Evolutionary conservation across 768 basidiomycete genomes (phyloP), one percentile per base, ranked within the genome.

Genomic region (Hericium erinaceus): DNA sequence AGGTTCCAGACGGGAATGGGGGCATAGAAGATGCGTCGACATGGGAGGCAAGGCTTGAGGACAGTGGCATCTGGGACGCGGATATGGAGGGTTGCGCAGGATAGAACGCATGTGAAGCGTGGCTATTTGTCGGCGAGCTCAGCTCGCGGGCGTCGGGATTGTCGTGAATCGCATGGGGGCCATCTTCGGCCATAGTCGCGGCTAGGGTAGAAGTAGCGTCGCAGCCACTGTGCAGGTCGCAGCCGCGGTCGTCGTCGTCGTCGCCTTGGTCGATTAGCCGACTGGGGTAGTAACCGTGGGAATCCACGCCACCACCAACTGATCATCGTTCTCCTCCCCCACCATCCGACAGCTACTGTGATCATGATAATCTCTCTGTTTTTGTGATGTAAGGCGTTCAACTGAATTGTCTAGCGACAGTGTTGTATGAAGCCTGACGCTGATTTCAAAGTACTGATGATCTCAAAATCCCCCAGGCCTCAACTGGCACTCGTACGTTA

Each of bases 1-100:
- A 60, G 0, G 59, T 54, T 28, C 57, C 57, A 2, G 62, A 63
- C 12, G 62, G 57, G 6, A 61, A 48, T 15, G 62, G 61, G 39
- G 62, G 57, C 2, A 61, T 50, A 15, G 60, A 57, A 15, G 57
- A 37, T 16, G 52, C 48, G 41, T 38, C 16, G 16, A 49, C 38
- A 44, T 57, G 58, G 2, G 57, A 52, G 3, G 57, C 48, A n/a
- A 54, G 61, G 57, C 55, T 61, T 12, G 60, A 41, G 3, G 60
- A 61, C 13, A 53, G 22, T 48, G 60, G 60, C 18, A 51, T 41
- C 2, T 41, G 12, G 48, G 60, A 38, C 2, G 54, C 55, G 8
- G 57, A 26, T n/a, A 22, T 15, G 1, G 54, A 37, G 48, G 33
- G 41, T 53, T 57, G 12, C 54, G 48, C 16, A 41, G 58, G 40